These are phyloP conservation scores for Lichtheimia hyalospora DNA, from an alignment of 371 early-diverging fungal species.

Conservation along the genomic window DNA sequence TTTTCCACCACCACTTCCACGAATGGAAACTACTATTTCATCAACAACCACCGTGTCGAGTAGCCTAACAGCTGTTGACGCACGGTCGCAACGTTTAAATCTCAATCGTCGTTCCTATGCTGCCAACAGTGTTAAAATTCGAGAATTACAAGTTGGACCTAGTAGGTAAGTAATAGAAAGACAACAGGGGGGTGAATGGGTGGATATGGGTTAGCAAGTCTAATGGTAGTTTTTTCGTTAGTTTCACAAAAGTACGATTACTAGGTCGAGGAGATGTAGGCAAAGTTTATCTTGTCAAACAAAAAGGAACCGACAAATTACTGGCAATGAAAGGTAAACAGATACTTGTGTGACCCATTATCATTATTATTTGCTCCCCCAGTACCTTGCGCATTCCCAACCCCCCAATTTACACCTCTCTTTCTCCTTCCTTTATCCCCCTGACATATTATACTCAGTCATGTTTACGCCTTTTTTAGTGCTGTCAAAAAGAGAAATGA, in stretches of 20 bases:
- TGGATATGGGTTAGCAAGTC: too few relatives aligned
- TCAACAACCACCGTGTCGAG: slow-evolving; percentile 10
- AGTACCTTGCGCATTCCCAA: not conserved
- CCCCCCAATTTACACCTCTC: not conserved
- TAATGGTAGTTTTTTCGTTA: slow-evolving; percentile 6
- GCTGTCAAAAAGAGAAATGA: slow-evolving; percentile 92
- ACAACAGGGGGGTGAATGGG: too few relatives aligned
- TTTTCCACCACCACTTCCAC: slow-evolving; percentile 7
- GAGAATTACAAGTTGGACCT: slow-evolving; percentile 82
- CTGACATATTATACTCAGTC: not conserved
- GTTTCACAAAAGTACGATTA: slow-evolving; percentile 81
- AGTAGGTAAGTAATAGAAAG: slow-evolving; percentile 42
- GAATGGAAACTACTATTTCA: slow-evolving; percentile 4
- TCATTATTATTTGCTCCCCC: not conserved
- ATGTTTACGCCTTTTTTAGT: slow-evolving; percentile 39
- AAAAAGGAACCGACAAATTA: slow-evolving; percentile 77
- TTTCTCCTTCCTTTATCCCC: not conserved
- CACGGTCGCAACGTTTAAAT: slow-evolving; percentile 3
- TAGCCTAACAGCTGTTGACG: slow-evolving; percentile 5
- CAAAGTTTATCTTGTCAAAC: slow-evolving; percentile 90
- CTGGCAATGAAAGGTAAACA: slow-evolving; percentile 87
- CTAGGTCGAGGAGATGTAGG: slow-evolving; percentile 97
- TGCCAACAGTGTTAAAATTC: slow-evolving; percentile 78
- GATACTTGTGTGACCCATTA: not conserved
- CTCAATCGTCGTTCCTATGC: slow-evolving; percentile 67